Evolutionary conservation across 352 stramenopile genomes (phyloP).

Genomic region (Globisporangium perplexum): DNA sequence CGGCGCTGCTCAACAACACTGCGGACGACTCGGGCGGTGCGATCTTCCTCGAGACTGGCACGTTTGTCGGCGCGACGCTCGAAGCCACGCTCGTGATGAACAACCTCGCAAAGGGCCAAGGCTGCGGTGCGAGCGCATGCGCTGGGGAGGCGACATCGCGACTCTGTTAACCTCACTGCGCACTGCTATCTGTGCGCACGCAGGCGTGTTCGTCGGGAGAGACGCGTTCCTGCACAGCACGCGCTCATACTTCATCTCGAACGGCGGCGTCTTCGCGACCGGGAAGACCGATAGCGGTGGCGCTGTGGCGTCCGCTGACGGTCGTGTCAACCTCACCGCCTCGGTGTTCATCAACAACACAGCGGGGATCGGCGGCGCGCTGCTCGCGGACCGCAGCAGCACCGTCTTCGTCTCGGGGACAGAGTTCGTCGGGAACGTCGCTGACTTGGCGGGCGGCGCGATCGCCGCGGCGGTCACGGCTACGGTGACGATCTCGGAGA

Average conservation of each 20-base stretch:
- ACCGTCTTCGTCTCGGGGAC: constrained; percentile 16
- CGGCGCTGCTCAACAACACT: constrained; percentile 32
- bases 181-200: neutral
- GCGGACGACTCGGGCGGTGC: constrained; percentile 57
- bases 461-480: constrained; percentile 20
- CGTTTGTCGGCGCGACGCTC: constrained; percentile 28
- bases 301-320: constrained; percentile 38
- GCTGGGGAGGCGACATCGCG: neutral
- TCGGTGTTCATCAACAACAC: constrained; percentile 45
- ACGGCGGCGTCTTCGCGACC: constrained; percentile 35
- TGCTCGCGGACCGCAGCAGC: constrained; percentile 34
- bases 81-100: constrained; percentile 17
- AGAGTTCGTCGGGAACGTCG: constrained; percentile 34
- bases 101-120: constrained; percentile 40
- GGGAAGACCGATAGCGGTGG: constrained; percentile 59
- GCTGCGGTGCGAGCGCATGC: constrained; percentile 26
- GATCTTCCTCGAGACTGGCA: constrained; percentile 49
- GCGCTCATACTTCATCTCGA: constrained; percentile 23
- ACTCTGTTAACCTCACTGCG: neutral
- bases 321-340: constrained; percentile 19
- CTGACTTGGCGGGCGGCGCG: constrained; percentile 40
- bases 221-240: constrained; percentile 23
- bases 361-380: constrained; percentile 32
- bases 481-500: constrained; percentile 11
- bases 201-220: constrained; percentile 47